Percentiles rank a stretch among this genome's conserved stretches.
Conservation (phyloP, 306 rosid species). For the Glycyrrhiza uralensis region DNA sequence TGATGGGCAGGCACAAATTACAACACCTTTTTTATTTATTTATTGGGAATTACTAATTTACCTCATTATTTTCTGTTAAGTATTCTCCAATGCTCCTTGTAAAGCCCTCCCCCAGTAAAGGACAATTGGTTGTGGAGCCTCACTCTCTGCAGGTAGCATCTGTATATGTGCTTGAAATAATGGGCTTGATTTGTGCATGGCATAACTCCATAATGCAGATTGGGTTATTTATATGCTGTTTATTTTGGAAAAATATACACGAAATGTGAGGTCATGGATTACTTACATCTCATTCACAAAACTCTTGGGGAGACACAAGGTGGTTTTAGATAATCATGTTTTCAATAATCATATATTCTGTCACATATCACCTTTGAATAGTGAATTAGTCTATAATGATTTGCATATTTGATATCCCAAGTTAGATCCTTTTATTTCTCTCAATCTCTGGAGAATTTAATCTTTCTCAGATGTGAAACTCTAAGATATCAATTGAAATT, state of each 20-base stretch:
- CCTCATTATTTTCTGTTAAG: constrained; percentile 21
- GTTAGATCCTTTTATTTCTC: too few species aligned
- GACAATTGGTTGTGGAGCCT: constrained; percentile 7
- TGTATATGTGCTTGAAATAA: constrained; percentile 4
- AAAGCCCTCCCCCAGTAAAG: neutral
- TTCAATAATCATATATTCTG: neutral
- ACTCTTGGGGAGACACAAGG: neutral
- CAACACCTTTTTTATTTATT: neutral
- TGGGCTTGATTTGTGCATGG: neutral
- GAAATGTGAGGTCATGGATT: neutral
- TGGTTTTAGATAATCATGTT: neutral
- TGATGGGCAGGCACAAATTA: constrained; percentile 37
- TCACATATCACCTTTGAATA: too few species aligned
- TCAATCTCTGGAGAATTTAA: neutral
- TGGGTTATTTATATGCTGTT: neutral
- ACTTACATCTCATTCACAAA: neutral
- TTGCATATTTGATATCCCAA: neutral
- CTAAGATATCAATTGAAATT: too few species aligned
- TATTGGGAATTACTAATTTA: constrained; percentile 8
- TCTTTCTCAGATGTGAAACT: neutral
- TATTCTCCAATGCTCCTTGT: constrained; percentile 7
- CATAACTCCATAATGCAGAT: neutral
- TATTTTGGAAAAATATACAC: neutral
- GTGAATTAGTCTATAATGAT: neutral
- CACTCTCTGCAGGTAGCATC: neutral